Base-by-base conservation (phyloP, 129 eudicot genomes). In the Flaveria brownii region DNA sequence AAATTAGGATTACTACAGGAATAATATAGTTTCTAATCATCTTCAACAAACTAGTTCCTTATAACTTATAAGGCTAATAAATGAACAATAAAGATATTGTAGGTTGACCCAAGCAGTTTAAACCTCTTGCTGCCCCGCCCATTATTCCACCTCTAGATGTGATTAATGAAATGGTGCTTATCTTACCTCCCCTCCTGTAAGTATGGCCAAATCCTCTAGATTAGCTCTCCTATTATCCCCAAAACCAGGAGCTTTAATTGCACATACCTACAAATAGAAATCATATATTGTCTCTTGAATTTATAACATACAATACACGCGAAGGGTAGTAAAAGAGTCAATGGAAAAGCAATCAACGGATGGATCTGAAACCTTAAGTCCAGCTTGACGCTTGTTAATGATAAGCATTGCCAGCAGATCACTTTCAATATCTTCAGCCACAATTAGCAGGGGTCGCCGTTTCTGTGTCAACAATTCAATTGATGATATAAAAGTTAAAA, bases 171-270 rank as follows among this genome's bases (percentile, higher is more conserved):
- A 71, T 36, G 62, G 70, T 66, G 75, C 7, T 61, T 77, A 23
- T 70, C 84, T 77, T 51, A 94, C 99, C 99, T 94, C 96, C 74
- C 93, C 99, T 66, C 99, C 97, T 39, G 99, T 94, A 66, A 94
- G 96, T 60, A 91, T 83, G 20, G 99, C 97, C 64, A 94, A 86
- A 63, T 94, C 99, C 74, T 91, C 99, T n/a, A 94, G 69, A 82
- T 86, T 94, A 63, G 99, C 93, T 86, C 97, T 84, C 85, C 93
- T 86, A 70, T 80, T 91, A 36, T 94, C 99, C 84, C 99, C 99
- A 86, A 94, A 94, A 52, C 99, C 99, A 69, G 99, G 99, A 89
- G 99, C 86, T 83, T 94, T 94, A 66, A 94, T 86, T 74, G 99
- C 99, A 84, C 99, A 94, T 60, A 94, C 97, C 99, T 94, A 81